Conservation (phyloP, 345 rosid species). For the Gossypium stocksii region DNA sequence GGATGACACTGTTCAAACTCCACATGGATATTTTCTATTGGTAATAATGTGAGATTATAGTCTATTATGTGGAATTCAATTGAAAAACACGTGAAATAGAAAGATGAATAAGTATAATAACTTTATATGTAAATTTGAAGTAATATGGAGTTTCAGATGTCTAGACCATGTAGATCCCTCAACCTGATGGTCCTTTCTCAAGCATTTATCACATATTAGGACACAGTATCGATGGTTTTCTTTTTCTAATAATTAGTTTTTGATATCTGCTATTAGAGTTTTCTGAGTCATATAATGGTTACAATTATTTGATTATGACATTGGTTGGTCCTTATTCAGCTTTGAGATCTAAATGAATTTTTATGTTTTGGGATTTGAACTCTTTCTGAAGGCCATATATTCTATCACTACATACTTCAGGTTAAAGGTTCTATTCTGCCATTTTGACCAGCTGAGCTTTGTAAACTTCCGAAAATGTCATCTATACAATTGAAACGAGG, state of each 20-base stretch:
- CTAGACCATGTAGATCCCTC: not conserved
- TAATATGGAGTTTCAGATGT: not conserved
- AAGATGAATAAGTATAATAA: not conserved
- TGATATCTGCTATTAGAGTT: not conserved
- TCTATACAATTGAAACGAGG: not conserved
- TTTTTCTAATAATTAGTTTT: not conserved
- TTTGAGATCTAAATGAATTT: not conserved
- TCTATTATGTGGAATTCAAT: not conserved
- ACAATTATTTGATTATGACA: not conserved
- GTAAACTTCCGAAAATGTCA: slow-evolving; percentile 4
- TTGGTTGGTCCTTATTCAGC: not conserved
- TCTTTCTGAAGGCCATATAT: not conserved
- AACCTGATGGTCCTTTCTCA: not conserved
- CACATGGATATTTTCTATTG: not conserved
- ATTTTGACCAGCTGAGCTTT: not conserved
- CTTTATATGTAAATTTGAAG: not conserved
- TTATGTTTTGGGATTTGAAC: not conserved
- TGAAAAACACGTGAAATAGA: not conserved
- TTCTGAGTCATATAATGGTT: not conserved
- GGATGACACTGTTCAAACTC: not conserved
- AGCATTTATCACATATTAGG: not conserved
- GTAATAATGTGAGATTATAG: not conserved
- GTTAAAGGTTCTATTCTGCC: not conserved
- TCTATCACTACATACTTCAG: not conserved
- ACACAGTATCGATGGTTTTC: not conserved